Evolutionary conservation across 306 rosid genomes (phyloP), one percentile per base, ranked within the genome.

Genomic region (Prunus padus): DNA sequence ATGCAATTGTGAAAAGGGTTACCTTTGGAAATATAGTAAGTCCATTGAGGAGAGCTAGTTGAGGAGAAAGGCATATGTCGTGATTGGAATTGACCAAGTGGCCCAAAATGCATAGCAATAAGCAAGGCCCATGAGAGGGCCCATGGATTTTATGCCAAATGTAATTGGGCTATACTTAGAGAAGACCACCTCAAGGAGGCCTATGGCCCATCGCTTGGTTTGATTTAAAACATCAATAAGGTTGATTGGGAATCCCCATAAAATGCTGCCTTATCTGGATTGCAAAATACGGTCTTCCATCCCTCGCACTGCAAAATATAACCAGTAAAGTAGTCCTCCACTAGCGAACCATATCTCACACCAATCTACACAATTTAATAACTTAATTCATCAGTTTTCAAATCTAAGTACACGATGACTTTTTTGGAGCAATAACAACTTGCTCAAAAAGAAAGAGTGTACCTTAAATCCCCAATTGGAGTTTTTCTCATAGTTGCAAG

Each of bases 401-500:
- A n/a, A n/a, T n/a, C n/a, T n/a, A n/a, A n/a, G n/a, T n/a, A n/a
- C n/a, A n/a, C n/a, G n/a, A n/a, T n/a, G n/a, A n/a, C n/a, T n/a
- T n/a, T n/a, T n/a, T n/a, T n/a, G n/a, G n/a, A n/a, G n/a, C n/a
- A n/a, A n/a, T n/a, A n/a, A n/a, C n/a, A n/a, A n/a, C n/a, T n/a
- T n/a, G n/a, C n/a, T n/a, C n/a, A n/a, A n/a, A n/a, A n/a, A n/a
- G n/a, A n/a, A n/a, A n/a, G n/a, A n/a, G n/a, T n/a, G n/a, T 65
- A 86, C 90, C 86, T 84, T 51, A 14, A 18, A 66, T 11, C 90
- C 90, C 90, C 90, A 84, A 54, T 70, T 55, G 46, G 85, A 74
- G 4, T 19, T 23, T 4, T 63, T 67, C 71, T 84, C 88, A 9
- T 81, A 82, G 11, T 70, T 73, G 72, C 84, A 84, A 25, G 49